phyloP scores from a whole-genome alignment of 1,139 yeast species.

The Tardiomyces blankii region DNA sequence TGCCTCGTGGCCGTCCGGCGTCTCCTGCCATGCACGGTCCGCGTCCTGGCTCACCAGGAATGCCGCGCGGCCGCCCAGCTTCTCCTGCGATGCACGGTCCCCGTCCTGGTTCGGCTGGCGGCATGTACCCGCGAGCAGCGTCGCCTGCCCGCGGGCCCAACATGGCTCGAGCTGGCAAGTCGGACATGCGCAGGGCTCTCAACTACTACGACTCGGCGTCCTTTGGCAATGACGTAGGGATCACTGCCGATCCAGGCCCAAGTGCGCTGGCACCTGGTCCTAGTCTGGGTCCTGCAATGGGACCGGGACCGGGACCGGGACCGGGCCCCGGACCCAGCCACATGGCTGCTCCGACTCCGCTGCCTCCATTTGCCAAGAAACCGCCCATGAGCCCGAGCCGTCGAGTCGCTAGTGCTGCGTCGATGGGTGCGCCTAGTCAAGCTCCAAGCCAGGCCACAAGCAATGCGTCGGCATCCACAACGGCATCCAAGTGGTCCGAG shows the following conservation, averaged over 20 bases:
- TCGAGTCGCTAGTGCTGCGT: background rate
- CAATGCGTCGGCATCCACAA: background rate
- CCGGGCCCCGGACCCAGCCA: background rate
- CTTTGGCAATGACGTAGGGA: background rate
- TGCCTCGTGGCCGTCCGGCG: too few species aligned
- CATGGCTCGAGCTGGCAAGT: background rate
- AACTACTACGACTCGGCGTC: background rate
- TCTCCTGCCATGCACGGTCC: too few species aligned
- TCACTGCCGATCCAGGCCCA: too few species aligned
- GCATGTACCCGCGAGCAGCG: background rate
- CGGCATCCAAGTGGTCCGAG: constrained; percentile 11
- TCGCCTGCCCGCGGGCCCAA: background rate
- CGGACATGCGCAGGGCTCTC: background rate
- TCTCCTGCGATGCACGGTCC: too few species aligned
- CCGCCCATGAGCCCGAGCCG: background rate
- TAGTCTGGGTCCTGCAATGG: too few species aligned
- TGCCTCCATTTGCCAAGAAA: background rate
- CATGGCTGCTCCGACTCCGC: background rate
- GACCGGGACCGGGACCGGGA: too few species aligned
- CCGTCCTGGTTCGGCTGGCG: too few species aligned
- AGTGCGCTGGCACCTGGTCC: too few species aligned
- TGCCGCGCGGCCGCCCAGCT: too few species aligned
- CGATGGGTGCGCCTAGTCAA: background rate
- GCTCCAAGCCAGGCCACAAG: background rate
- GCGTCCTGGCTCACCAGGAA: too few species aligned